Evolutionary conservation across 495 filamentous ascomycete genomes (phyloP).

Genomic region (Penicillium bovifimosum): DNA sequence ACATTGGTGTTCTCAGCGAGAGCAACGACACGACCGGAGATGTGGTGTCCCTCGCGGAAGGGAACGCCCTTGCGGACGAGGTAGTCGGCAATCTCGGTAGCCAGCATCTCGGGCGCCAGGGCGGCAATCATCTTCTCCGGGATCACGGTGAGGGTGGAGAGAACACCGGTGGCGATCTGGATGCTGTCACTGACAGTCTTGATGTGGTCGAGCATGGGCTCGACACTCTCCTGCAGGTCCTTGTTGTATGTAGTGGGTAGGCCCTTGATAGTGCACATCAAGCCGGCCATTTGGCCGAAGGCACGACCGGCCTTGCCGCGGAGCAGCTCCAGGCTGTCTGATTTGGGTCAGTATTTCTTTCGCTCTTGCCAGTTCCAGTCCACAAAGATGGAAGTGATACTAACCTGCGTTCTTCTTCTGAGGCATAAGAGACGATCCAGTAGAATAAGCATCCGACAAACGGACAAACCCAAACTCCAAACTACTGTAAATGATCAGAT

Average conservation of each 20-base stretch:
- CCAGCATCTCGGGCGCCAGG: constrained; percentile 69
- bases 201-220: constrained; percentile 82
- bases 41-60: constrained; percentile 78
- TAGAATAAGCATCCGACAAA: constrained; percentile 81
- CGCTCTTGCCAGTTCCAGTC: too few species aligned
- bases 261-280: constrained; percentile 84
- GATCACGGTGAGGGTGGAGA: constrained; percentile 59
- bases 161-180: constrained; percentile 76
- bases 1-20: constrained; percentile 62
- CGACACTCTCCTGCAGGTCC: constrained; percentile 85
- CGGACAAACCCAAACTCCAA: constrained; percentile 78
- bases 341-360: constrained; percentile 36
- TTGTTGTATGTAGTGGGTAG: constrained; percentile 93
- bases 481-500: constrained; percentile 82
- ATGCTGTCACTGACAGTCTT: constrained; percentile 83
- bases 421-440: constrained; percentile 82
- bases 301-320: constrained; percentile 80
- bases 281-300: constrained; percentile 83
- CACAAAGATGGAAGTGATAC: constrained; percentile 3
- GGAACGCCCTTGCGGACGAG: constrained; percentile 83
- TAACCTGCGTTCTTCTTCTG: constrained; percentile 65
- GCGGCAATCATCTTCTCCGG: constrained; percentile 75
- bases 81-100: constrained; percentile 85
- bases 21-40: constrained; percentile 74
- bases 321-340: constrained; percentile 78